Percentiles rank a stretch among this genome's conserved stretches.
Evolutionary conservation across 176 grass and related monocot genomes (phyloP).

Genomic region (Puya raimondii): DNA sequence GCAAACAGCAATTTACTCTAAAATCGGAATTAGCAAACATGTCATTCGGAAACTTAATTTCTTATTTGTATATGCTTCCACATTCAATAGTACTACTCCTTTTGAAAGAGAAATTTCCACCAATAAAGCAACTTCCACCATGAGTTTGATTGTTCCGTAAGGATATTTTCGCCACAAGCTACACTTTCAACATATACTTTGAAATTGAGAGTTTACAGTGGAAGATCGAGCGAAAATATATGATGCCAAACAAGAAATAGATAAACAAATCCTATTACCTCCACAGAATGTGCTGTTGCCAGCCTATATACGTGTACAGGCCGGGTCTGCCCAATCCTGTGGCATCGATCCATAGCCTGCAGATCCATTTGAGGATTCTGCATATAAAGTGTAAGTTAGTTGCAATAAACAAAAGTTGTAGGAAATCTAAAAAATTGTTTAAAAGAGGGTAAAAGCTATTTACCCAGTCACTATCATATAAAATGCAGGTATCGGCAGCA

Average conservation of each 20-base stretch:
- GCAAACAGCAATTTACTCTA: too few relatives aligned
- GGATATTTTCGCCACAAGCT: too few relatives aligned
- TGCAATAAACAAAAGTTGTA: conserved; percentile 5
- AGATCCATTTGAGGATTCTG: conserved; percentile 99
- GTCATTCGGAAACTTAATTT: too few relatives aligned
- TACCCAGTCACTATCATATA: background rate
- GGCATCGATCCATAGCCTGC: conserved; percentile 97
- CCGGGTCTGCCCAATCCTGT: conserved; percentile 87
- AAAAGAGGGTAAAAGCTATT: background rate
- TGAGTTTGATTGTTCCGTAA: too few relatives aligned
- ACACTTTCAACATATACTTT: too few relatives aligned
- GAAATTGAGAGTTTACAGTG: too few relatives aligned
- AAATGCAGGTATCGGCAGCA: conserved; percentile 35
- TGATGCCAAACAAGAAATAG: background rate
- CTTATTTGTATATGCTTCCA: too few relatives aligned
- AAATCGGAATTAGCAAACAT: too few relatives aligned
- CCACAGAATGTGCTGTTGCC: conserved; percentile 83
- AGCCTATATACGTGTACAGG: conserved; percentile 87
- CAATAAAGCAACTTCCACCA: background rate
- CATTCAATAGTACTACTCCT: too few relatives aligned
- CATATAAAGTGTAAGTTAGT: conserved; percentile 18
- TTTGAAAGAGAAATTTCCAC: background rate
- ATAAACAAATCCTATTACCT: conserved; percentile 33
- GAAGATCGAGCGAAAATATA: background rate
- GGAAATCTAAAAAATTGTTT: background rate